Evolutionary conservation across 768 basidiomycete genomes (phyloP), one percentile per base, ranked within the genome.

Genomic region (Pulveroboletus sp.): DNA sequence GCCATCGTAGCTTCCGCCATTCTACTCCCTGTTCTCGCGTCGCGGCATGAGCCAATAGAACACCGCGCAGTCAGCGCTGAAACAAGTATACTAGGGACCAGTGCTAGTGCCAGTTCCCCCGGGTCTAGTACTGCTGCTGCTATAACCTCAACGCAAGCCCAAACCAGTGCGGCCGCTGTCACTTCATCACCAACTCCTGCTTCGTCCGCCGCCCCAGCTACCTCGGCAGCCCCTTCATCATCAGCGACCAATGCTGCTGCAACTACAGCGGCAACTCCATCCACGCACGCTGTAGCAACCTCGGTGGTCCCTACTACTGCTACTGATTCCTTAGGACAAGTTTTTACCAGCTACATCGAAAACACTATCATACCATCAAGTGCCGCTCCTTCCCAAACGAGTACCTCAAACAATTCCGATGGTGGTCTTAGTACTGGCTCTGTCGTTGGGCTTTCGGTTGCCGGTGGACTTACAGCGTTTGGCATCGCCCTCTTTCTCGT

Each of bases 381-480:
- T 8, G 49, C 63, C 10, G n/a, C 66, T 5, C 49, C 70, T 18
- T 60, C 70, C 6, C 53, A 52, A 47, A 54, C 63, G 8, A 38
- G 45, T 24, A 36, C 60, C 24, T 49, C 61, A 30, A 54, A 55
- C 37, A 51, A 51, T 48, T 62, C 67, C 30, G 7, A 41, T 2
- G 2, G 43, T 26, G 75, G 81, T n/a, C 64, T 89, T 15, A 66
- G 81, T 39, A 83, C 78, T 6, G 85, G 86, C 4, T 84, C 86
- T 36, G 88, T 93, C 60, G 66, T 91, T 39, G 90, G 89, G 31
- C 73, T 93, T 51, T 84, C 88, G 0, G 87, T 92, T 21, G 83
- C 88, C 4, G 90, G 87, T 38, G 90, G 88, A 47, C 72, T 91
- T 47, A 85, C 88, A 21, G 67, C 84, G 17, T 68, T 93, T 57